phyloP scores from a whole-genome alignment of 2,329 filamentous ascomycete species.

The Fusarium sp. region DNA sequence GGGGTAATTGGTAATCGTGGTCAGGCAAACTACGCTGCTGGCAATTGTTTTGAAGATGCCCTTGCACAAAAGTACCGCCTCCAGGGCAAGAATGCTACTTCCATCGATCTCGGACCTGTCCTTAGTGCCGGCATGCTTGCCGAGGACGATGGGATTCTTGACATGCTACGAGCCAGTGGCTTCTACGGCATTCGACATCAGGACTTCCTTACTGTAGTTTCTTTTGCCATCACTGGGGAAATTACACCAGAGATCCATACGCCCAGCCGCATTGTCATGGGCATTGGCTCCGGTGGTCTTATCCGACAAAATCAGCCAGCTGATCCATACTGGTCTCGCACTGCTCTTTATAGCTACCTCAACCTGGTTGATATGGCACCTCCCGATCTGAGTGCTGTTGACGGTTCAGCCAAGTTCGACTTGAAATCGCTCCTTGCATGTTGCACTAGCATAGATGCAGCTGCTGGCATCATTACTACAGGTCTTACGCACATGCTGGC shows the following conservation, averaged over 20 bases:
- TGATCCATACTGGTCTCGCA: slow-evolving; percentile 67
- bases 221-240: slow-evolving; percentile 59
- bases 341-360: slow-evolving; percentile 62
- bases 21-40: slow-evolving; percentile 69
- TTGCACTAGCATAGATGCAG: slow-evolving; percentile 47
- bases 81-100: slow-evolving; percentile 54
- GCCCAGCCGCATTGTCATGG: slow-evolving; percentile 63
- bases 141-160: slow-evolving; percentile 60
- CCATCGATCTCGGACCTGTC: slow-evolving; percentile 64
- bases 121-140: slow-evolving; percentile 67
- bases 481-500: slow-evolving; percentile 57
- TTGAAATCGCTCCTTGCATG: slow-evolving; percentile 52
- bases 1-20: slow-evolving; percentile 68
- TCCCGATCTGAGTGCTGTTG: slow-evolving; percentile 42
- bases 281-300: slow-evolving; percentile 66
- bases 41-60: slow-evolving; percentile 64
- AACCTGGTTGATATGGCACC: slow-evolving; percentile 60
- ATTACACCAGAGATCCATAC: slow-evolving; percentile 45
- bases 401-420: slow-evolving; percentile 36
- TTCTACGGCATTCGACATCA: slow-evolving; percentile 66
- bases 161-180: slow-evolving; percentile 62
- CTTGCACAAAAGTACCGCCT: slow-evolving; percentile 55
- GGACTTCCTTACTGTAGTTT: slow-evolving; percentile 62
- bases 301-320: slow-evolving; percentile 63
- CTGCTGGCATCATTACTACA: slow-evolving; percentile 50